These are phyloP conservation scores for Ilex paraguariensis DNA, from an alignment of 305 asterid genomes.

Conservation along the genomic window DNA sequence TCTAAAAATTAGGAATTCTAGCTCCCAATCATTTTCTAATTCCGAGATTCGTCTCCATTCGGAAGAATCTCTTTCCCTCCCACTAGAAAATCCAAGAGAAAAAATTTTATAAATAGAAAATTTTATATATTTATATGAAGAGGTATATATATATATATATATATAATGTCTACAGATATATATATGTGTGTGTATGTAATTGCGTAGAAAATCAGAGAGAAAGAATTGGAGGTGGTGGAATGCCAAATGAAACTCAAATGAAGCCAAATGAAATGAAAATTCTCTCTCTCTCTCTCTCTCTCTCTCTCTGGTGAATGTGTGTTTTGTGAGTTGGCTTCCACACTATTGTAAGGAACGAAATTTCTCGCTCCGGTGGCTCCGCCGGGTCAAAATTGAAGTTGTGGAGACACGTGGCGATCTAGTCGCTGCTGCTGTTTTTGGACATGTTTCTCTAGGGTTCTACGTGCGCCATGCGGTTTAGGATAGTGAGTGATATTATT, in stretches of 20 bases:
- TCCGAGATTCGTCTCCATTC: slow-evolving; percentile 26
- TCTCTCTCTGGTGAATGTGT: not conserved
- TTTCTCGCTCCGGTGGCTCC: no score
- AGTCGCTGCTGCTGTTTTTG: no score
- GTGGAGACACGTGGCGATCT: no score
- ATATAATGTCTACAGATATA: not conserved
- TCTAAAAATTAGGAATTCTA: not conserved
- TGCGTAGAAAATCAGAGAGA: slow-evolving; percentile 7
- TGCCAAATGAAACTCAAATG: slow-evolving; percentile 47
- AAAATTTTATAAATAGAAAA: not conserved
- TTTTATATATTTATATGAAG: slow-evolving; percentile 10
- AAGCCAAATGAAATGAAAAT: not conserved
- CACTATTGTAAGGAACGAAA: no score
- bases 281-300: not conserved
- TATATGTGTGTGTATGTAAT: slow-evolving; percentile 22
- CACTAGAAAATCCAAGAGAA: not conserved
- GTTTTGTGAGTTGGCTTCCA: not conserved
- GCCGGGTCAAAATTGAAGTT: no score
- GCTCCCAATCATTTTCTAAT: slow-evolving; percentile 21
- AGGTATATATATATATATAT: slow-evolving; percentile 2
- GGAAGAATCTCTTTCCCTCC: slow-evolving; percentile 19
- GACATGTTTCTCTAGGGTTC: no score
- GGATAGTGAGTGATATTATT: no score
- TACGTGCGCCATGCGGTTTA: no score
- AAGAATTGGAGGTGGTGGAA: slow-evolving; percentile 35